Percentiles rank a stretch among this genome's conserved stretches.
Evolutionary conservation across 2,329 filamentous ascomycete genomes (phyloP).

Genomic region (Thyridium curvatum): DNA sequence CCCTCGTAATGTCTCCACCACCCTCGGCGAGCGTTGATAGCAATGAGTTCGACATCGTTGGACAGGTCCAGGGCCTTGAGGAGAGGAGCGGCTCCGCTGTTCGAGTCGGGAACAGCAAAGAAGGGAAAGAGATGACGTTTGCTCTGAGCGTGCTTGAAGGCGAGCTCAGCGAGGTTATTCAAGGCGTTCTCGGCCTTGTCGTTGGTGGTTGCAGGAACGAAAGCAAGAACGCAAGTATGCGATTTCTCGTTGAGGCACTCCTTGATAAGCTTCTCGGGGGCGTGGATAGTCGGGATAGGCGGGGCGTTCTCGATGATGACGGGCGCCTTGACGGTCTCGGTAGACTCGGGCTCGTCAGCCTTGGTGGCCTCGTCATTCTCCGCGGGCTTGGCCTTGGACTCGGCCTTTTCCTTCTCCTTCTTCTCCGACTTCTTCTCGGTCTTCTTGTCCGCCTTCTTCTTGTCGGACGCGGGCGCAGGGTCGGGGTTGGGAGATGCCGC

Average conservation of each 20-base stretch:
- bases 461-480: constrained; percentile 48
- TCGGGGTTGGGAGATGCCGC: constrained; percentile 74
- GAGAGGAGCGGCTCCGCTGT: constrained; percentile 52
- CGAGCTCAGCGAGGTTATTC: constrained; percentile 62
- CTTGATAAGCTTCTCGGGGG: constrained; percentile 56
- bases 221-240: constrained; percentile 74
- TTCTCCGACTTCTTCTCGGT: constrained; percentile 20
- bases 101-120: constrained; percentile 59
- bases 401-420: constrained; percentile 30
- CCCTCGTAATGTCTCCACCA: constrained; percentile 78
- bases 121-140: constrained; percentile 75
- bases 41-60: constrained; percentile 64
- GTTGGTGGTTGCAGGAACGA: constrained; percentile 52
- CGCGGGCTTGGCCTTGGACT: constrained; percentile 29
- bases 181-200: constrained; percentile 52
- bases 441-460: constrained; percentile 36
- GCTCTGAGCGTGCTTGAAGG: constrained; percentile 64
- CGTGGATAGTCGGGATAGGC: constrained; percentile 59
- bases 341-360: constrained; percentile 20
- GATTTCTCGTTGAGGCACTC: constrained; percentile 72
- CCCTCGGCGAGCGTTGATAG: constrained; percentile 74
- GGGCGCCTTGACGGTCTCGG: constrained; percentile 34
- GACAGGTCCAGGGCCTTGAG: constrained; percentile 57
- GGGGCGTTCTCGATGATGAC: constrained; percentile 49
- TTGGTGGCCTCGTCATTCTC: constrained; percentile 34